Evolutionary conservation across 495 filamentous ascomycete genomes (phyloP).

Genomic region (Xylaria venustula): DNA sequence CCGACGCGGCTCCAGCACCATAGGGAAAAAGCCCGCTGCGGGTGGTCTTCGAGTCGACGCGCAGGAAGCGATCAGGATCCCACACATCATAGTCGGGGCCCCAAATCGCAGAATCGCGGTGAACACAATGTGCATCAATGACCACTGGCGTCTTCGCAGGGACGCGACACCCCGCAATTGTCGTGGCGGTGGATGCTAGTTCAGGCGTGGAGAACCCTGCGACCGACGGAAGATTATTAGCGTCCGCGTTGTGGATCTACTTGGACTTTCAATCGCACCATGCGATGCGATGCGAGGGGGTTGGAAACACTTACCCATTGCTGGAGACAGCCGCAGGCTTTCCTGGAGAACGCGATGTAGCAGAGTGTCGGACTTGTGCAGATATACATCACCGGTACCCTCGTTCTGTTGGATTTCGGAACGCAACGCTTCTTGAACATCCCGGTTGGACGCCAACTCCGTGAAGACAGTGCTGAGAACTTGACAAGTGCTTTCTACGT

Average conservation of each 20-base stretch:
- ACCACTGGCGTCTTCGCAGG: neutral
- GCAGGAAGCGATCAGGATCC: neutral
- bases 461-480: neutral
- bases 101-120: neutral
- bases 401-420: neutral
- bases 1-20: neutral
- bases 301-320: neutral
- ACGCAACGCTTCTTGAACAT: neutral
- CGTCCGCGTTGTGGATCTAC: neutral
- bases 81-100: neutral
- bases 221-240: neutral
- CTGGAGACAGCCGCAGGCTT: neutral
- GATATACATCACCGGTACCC: neutral
- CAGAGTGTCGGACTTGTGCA: neutral
- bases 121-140: neutral
- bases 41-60: neutral
- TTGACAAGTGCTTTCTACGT: neutral
- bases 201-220: neutral
- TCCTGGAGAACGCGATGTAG: neutral
- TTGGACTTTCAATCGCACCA: neutral
- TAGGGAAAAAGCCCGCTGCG: neutral
- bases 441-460: neutral
- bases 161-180: neutral
- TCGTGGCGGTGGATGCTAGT: neutral
- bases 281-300: neutral